Conservation (phyloP, 116 monocot genomes). For the Papilionanthe hybrid region DNA sequence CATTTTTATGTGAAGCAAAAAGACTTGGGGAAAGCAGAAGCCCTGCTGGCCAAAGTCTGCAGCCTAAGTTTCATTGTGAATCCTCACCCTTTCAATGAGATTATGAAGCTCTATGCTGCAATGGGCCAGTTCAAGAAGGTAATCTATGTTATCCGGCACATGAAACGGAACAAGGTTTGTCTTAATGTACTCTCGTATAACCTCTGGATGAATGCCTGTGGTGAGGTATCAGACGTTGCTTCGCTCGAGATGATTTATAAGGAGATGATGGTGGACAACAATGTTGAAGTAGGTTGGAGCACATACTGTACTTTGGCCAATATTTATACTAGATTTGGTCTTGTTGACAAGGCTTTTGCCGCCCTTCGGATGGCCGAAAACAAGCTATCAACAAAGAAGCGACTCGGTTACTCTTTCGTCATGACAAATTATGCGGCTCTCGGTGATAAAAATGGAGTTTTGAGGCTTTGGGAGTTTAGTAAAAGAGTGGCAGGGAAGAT, state of each 20-base stretch:
- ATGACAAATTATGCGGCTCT: constrained; percentile 77
- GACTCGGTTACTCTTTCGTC: constrained; percentile 67
- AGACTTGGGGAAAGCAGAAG: constrained; percentile 52
- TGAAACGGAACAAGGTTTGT: constrained; percentile 57
- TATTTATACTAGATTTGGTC: constrained; percentile 42
- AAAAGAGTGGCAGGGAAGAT: constrained; percentile 59
- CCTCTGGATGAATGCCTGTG: constrained; percentile 62
- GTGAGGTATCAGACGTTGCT: constrained; percentile 36
- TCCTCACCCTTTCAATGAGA: constrained; percentile 72
- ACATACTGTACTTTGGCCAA: constrained; percentile 63
- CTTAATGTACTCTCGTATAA: constrained; percentile 69
- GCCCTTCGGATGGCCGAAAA: constrained; percentile 57
- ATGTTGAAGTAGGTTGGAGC: constrained; percentile 78
- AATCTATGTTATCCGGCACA: constrained; percentile 44
- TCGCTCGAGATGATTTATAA: constrained; percentile 46
- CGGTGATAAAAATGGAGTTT: constrained; percentile 44
- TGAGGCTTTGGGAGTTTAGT: constrained; percentile 70
- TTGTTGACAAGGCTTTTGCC: constrained; percentile 33
- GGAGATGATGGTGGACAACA: constrained; percentile 58
- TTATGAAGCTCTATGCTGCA: constrained; percentile 79
- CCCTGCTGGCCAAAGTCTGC: constrained; percentile 45
- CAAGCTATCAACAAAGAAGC: constrained; percentile 45
- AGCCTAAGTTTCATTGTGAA: constrained; percentile 44
- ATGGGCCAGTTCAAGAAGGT: constrained; percentile 47
- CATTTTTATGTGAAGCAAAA: constrained; percentile 54